Evolutionary conservation across 768 basidiomycete species (phyloP).

Genomic region (Mycena galericulata): DNA sequence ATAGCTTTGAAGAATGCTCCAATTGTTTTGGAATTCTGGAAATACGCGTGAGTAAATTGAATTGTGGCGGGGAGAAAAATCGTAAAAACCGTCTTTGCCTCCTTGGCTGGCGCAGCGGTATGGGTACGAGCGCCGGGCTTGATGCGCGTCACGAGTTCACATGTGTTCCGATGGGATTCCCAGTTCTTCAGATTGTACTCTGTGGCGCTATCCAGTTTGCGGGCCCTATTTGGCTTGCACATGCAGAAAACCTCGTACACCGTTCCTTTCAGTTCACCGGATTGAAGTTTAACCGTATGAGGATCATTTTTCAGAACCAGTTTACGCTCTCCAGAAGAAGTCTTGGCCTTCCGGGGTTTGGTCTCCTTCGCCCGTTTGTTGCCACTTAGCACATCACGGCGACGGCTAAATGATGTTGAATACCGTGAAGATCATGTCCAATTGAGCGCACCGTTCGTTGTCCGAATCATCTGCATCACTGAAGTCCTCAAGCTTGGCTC

Average conservation of each 20-base stretch:
- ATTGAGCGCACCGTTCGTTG: not conserved
- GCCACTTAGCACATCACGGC: not conserved
- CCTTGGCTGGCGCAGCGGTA: not conserved
- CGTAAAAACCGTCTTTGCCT: not conserved
- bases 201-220: not conserved
- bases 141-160: not conserved
- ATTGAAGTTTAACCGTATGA: not conserved
- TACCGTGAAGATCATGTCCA: not conserved
- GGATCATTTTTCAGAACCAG: not conserved
- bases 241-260: not conserved
- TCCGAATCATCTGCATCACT: not conserved
- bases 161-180: not conserved
- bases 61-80: not conserved
- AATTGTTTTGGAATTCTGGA: not conserved
- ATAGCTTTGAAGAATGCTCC: too few species aligned
- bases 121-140: not conserved
- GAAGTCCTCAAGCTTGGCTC: not conserved
- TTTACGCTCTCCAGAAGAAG: not conserved
- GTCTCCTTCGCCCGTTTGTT: not conserved
- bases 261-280: not conserved
- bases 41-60: not conserved
- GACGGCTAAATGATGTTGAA: not conserved
- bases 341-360: not conserved
- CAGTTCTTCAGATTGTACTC: constrained; percentile 1
- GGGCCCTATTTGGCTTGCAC: not conserved